Evolutionary conservation across 1,284 basidiomycete genomes (phyloP), one percentile per base, ranked within the genome.

Genomic region (Cryptococcus maquisensis): DNA sequence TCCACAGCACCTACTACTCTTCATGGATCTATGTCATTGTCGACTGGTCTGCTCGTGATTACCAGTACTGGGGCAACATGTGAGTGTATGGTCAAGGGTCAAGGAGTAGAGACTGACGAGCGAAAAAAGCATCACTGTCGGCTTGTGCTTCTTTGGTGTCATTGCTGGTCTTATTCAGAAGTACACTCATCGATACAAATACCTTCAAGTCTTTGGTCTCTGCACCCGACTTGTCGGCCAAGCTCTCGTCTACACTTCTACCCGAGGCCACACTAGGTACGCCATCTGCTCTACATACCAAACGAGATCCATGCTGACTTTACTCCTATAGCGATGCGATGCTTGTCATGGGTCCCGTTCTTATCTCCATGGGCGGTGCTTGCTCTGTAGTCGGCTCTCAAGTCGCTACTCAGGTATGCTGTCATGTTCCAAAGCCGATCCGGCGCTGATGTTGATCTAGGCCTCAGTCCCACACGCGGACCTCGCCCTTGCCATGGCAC

Each of bases 121-220:
- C 35, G 18, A 21, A 9, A 36, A 49, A 23, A 62, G 57, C 36
- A 42, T 64, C 47, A 63, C 62, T 18, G 61, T 65, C 32, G 69
- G 65, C 36, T 64, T 78, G n/a, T 74, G 69, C 58, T 48, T 70
- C 50, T 76, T 75, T 53, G 74, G 71, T 24, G 46, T 63, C 24
- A 18, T 70, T 10, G 75, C 74, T 5, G 78, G 77, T 12, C 42
- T 73, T 2, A 57, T 74, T 36, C 65, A 71, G 55, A 64, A 72
- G 15, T 71, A 63, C 49, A 75, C 73, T 21, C 72, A 76, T 45
- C 67, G 75, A 4, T 79, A 76, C 74, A 77, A 77, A 63, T 61
- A 63, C 40, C 51, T 68, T 41, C 67, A 69, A 58, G 35, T 73
- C 18, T 45, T 51, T 8, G 69, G 69, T 24, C 51, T 69, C 8